Percentiles rank a stretch among this genome's conserved stretches.
Evolutionary conservation across 1,284 basidiomycete species (phyloP).

Genomic region (Mycena sp.): DNA sequence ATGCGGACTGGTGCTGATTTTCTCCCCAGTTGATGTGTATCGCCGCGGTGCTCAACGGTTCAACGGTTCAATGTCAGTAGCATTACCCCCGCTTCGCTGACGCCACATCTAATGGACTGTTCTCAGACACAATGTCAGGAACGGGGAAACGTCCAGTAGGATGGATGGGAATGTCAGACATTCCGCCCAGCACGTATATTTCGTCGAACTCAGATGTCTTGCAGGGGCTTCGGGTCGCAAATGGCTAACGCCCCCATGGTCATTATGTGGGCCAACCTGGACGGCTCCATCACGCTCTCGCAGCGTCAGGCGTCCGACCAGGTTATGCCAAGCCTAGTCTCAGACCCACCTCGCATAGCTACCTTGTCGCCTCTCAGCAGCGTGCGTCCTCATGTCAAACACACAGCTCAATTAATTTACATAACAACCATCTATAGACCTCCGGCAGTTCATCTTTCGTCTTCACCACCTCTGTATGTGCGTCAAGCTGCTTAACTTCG

Average conservation of each 20-base stretch:
- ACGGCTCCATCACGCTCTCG: conserved; percentile 64
- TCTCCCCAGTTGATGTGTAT: conserved; percentile 28
- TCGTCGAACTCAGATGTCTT: conserved; percentile 12
- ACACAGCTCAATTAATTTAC: background rate
- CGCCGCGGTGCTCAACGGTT: conserved; percentile 25
- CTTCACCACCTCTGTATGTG: conserved; percentile 58
- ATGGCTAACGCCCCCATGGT: conserved; percentile 69
- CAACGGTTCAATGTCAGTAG: conserved; percentile 55
- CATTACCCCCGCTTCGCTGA: background rate
- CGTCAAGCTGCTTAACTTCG: conserved; percentile 1
- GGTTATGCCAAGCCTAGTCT: conserved; percentile 58
- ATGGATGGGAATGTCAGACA: conserved; percentile 65
- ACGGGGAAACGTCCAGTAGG: conserved; percentile 50
- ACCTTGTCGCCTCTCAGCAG: conserved; percentile 48
- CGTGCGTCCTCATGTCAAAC: conserved; percentile 45
- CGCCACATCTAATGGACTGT: background rate
- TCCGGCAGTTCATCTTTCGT: conserved; percentile 50
- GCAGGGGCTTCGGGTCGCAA: conserved; percentile 61
- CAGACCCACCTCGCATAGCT: conserved; percentile 59
- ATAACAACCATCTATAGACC: conserved; percentile 39
- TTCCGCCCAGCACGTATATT: background rate
- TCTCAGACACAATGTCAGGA: conserved; percentile 51
- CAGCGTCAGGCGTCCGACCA: conserved; percentile 60
- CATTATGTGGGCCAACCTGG: conserved; percentile 69
- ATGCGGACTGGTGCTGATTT: too few species aligned